A percentile compares a stretch with the other conserved stretches of the same genome.
These are phyloP conservation scores for Luzula sylvatica DNA, from an alignment of 176 grass and related monocot species.

Conservation along the genomic window DNA sequence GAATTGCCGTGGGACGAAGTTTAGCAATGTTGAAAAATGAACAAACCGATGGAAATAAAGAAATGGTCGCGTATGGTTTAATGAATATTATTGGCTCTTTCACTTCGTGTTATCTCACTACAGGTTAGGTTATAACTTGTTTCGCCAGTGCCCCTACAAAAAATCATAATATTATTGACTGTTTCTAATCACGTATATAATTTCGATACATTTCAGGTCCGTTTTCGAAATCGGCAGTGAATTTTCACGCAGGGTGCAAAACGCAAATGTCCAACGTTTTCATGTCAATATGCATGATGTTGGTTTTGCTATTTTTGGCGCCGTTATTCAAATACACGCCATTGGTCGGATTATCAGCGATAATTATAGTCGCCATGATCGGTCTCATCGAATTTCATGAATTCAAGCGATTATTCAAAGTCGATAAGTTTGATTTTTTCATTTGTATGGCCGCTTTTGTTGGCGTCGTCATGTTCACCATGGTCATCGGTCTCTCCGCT, in stretches of 20 bases:
- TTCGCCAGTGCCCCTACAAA: too few species aligned
- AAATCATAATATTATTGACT: too few species aligned
- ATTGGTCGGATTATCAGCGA: slow-evolving; percentile 65
- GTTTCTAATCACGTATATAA: too few species aligned
- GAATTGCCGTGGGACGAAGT: slow-evolving; percentile 85
- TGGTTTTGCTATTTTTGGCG: slow-evolving; percentile 86
- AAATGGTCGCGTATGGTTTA: slow-evolving; percentile 92
- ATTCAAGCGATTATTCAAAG: slow-evolving; percentile 58
- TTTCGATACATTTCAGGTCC: slow-evolving; percentile 37
- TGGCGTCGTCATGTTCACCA: slow-evolving; percentile 80
- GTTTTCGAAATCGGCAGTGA: slow-evolving; percentile 97
- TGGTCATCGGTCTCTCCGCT: slow-evolving; percentile 64
- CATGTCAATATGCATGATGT: slow-evolving; percentile 89
- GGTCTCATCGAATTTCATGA: slow-evolving; percentile 76
- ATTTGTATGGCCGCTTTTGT: slow-evolving; percentile 84
- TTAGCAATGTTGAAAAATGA: slow-evolving; percentile 84
- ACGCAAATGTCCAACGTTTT: slow-evolving; percentile 80
- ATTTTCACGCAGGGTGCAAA: slow-evolving; percentile 83
- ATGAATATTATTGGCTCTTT: slow-evolving; percentile 96
- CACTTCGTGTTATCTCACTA: slow-evolving; percentile 94
- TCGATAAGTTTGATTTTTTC: slow-evolving; percentile 94
- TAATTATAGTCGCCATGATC: slow-evolving; percentile 89
- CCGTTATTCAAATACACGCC: slow-evolving; percentile 93
- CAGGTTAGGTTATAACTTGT: slow-evolving; percentile 24
- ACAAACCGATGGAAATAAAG: slow-evolving; percentile 95